A percentile compares a stretch with the other conserved stretches of the same genome.
Evolutionary conservation across 495 filamentous ascomycete species (phyloP).

Genomic region (Apodospora peruviana): DNA sequence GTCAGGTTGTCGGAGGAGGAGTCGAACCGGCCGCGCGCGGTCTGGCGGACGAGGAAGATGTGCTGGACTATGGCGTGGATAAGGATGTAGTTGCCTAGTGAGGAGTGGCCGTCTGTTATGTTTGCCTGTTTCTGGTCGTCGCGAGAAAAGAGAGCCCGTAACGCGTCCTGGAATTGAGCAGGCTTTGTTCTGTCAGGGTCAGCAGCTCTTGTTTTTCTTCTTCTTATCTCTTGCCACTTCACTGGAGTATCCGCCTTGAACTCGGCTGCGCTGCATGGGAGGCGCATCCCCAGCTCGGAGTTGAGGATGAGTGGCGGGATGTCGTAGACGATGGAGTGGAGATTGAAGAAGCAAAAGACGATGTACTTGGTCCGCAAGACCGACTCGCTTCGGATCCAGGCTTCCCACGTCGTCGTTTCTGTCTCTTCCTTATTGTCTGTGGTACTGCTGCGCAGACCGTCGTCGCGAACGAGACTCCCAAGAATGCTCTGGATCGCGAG

Average conservation of each 20-base stretch:
- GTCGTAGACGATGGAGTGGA: constrained; percentile 51
- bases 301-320: constrained; percentile 49
- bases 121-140: not conserved
- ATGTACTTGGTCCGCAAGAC: constrained; percentile 47
- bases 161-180: not conserved
- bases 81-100: constrained; percentile 49
- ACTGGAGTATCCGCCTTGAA: constrained; percentile 44
- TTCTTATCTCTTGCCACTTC: constrained; percentile 34
- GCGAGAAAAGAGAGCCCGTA: not conserved
- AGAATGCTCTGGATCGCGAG: constrained; percentile 6
- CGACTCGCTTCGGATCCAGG: constrained; percentile 44
- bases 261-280: constrained; percentile 46
- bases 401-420: constrained; percentile 10
- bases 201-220: not conserved
- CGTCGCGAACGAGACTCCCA: constrained; percentile 5
- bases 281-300: constrained; percentile 43
- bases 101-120: constrained; percentile 19
- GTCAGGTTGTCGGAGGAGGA: not conserved
- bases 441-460: constrained; percentile 12
- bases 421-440: not conserved
- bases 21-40: not conserved
- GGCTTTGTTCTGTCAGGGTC: not conserved
- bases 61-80: constrained; percentile 44
- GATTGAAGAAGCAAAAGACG: constrained; percentile 51
- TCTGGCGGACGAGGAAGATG: constrained; percentile 2